phyloP scores from a whole-genome alignment of 129 eudicot genomes.

The Calendula officinalis region DNA sequence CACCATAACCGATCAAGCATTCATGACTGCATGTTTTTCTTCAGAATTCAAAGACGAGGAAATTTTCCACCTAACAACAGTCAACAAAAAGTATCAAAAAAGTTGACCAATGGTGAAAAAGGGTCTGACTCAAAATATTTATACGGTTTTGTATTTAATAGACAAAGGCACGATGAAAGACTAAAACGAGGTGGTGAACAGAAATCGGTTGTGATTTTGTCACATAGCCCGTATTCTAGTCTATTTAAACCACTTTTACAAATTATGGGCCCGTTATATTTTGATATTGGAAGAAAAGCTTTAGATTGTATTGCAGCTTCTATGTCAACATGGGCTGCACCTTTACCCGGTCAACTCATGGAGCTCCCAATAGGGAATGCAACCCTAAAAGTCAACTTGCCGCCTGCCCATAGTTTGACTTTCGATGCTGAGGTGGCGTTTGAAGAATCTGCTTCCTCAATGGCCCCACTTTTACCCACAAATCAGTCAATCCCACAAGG shows the following conservation, averaged over 20 bases:
- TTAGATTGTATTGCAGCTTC: constrained; percentile 73
- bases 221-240: constrained; percentile 78
- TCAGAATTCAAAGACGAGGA: constrained; percentile 59
- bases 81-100: constrained; percentile 21
- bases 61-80: constrained; percentile 8
- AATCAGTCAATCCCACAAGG: constrained; percentile 89
- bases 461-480: constrained; percentile 92
- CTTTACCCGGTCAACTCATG: constrained; percentile 83
- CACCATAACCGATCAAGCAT: constrained; percentile 88
- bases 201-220: constrained; percentile 86
- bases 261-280: constrained; percentile 91
- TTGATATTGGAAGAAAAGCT: constrained; percentile 85
- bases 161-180: constrained; percentile 97
- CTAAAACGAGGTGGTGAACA: constrained; percentile 96
- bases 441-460: constrained; percentile 74
- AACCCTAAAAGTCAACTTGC: constrained; percentile 81
- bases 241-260: constrained; percentile 88
- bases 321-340: constrained; percentile 83
- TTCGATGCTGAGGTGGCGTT: constrained; percentile 51
- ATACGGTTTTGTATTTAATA: constrained; percentile 94
- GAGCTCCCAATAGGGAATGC: constrained; percentile 94
- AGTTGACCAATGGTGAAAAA: constrained; percentile 4
- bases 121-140: constrained; percentile 46
- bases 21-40: constrained; percentile 92
- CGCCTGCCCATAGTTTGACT: constrained; percentile 88